Conservation (phyloP, 129 eudicot species). For the Chrysanthemum seticuspe region DNA sequence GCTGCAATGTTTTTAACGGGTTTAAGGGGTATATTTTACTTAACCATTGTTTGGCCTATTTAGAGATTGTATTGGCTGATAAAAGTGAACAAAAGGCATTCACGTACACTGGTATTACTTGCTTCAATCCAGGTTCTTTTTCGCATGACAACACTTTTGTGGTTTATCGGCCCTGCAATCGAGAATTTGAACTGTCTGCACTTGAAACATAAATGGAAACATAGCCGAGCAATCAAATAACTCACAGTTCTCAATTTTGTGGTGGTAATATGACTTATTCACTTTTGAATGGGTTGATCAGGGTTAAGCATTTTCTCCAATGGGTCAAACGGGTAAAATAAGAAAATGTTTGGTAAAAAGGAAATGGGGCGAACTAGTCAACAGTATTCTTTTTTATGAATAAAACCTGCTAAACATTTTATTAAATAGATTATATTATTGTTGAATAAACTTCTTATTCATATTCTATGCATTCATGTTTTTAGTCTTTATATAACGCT, state of each 20-base stretch:
- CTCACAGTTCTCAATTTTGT: slow-evolving; percentile 7
- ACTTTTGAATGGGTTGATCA: neutral
- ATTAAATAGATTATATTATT: neutral
- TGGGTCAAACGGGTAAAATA: neutral
- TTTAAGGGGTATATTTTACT: neutral
- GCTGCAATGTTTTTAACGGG: neutral
- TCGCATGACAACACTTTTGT: slow-evolving; percentile 78
- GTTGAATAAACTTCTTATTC: neutral
- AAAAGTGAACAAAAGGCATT: slow-evolving; percentile 84
- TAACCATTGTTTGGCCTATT: slow-evolving; percentile 5
- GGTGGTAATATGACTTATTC: neutral
- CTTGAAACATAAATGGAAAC: slow-evolving; percentile 22
- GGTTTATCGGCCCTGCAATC: slow-evolving; percentile 81
- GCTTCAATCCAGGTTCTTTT: slow-evolving; percentile 97
- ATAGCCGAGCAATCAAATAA: neutral
- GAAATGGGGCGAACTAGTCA: neutral
- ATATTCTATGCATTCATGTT: too few species aligned
- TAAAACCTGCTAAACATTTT: neutral
- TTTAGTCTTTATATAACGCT: too few species aligned
- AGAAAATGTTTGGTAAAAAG: neutral
- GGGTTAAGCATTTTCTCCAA: neutral
- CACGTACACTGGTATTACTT: slow-evolving; percentile 74
- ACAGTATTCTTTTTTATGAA: neutral
- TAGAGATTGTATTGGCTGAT: slow-evolving; percentile 90
- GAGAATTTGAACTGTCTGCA: slow-evolving; percentile 80